phyloP scores from a whole-genome alignment of 2,329 filamentous ascomycete genomes.

The Aspergillus luchuensis region DNA sequence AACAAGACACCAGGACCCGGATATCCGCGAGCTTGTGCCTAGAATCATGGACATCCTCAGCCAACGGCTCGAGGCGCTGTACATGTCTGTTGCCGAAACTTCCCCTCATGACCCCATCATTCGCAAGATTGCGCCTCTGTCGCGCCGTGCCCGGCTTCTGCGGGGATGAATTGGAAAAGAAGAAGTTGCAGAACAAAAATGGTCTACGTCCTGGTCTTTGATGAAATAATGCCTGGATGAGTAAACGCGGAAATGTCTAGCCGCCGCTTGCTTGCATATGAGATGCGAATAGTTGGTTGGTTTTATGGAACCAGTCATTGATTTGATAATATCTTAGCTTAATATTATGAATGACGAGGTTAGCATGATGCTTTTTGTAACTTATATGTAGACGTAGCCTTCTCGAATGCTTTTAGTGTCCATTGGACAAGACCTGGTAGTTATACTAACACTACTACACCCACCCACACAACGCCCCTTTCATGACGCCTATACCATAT shows the following conservation, averaged over 20 bases:
- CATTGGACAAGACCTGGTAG: no score
- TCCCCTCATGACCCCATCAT: conserved; percentile 56
- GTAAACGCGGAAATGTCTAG: background rate
- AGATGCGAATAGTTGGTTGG: background rate
- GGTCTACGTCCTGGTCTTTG: background rate
- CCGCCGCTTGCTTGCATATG: background rate
- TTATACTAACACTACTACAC: background rate
- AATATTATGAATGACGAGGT: background rate
- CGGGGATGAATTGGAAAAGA: conserved; percentile 17
- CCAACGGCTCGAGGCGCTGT: conserved; percentile 58
- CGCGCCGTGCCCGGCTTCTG: conserved; percentile 45
- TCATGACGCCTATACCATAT: background rate
- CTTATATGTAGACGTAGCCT: background rate
- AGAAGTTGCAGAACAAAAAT: background rate
- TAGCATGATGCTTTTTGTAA: background rate
- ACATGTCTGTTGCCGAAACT: conserved; percentile 58
- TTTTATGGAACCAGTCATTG: background rate
- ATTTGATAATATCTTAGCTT: background rate
- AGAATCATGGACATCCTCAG: conserved; percentile 63
- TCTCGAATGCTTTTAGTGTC: no score
- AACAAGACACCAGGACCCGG: conserved; percentile 47
- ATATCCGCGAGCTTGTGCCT: conserved; percentile 59
- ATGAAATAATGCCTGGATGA: conserved; percentile 10
- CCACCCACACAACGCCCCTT: background rate
- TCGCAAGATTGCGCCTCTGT: conserved; percentile 52